Base-by-base conservation (phyloP, 352 stramenopile genomes). In the Phytophthora brassicae region DNA sequence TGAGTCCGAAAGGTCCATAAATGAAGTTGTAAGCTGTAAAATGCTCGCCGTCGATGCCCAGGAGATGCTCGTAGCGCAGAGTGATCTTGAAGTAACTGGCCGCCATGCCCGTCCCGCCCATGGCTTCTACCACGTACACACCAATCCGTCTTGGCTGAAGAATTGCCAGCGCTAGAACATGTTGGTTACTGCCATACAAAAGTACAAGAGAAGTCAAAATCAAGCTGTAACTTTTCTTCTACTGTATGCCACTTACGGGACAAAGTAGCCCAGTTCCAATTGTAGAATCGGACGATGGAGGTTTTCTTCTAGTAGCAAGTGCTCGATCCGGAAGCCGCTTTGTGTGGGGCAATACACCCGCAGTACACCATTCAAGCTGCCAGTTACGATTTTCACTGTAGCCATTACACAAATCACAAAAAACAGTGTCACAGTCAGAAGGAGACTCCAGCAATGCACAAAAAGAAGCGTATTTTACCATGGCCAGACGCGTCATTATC, bases 1-100 rank as follows among this genome's bases (percentile, higher is more conserved):
- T 11, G 4, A 60, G 72, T 13, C 88, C 90, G 61, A 97, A 97
- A 7, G 81, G 65, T 3, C 91, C 91, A 42, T 72, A 66, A 54
- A 90, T 71, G 79, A 97, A 94, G 57, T 96, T 97, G 77, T 79
- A 96, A 1, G 91, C 86, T 31, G 90, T 97, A 52, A 97, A 97
- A 56, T 95, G 87, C 58, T 89, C 77, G n/a, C 88, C 89, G 47
- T 96, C 88, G 56, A 94, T 72, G 22, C 89, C 90, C 20, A 97
- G 75, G 23, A 84, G 52, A 62, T 97, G 90, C 56, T 95, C 79
- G 63, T 97, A 97, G 19, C 81, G 75, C 36, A 86, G 79, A 14
- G 81, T 74, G 43, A 96, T 64, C 39, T 89, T 86, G 65, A 92
- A 94, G 72, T 95, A 96, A 64, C 76, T 93, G 8, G 88, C 85